A percentile compares a stretch with the other conserved stretches of the same genome.
Evolutionary conservation across 2,329 filamentous ascomycete species (phyloP).

Genomic region (Ophiostoma sp.): DNA sequence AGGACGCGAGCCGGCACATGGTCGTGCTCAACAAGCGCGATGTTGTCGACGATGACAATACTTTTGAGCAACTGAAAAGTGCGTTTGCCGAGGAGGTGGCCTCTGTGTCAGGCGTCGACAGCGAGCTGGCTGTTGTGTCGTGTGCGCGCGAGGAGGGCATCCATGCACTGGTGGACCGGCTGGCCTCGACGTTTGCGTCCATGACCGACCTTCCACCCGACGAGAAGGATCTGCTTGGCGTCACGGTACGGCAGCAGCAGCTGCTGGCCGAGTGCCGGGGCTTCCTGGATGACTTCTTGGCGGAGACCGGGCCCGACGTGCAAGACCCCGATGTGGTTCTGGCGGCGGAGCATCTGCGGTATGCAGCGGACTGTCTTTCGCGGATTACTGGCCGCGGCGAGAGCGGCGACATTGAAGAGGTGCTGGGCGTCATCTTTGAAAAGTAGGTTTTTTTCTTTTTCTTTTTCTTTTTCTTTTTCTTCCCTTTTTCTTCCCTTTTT

Average conservation of each 20-base stretch:
- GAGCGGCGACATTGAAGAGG: slow-evolving; percentile 86
- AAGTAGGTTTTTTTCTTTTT: slow-evolving; percentile 57
- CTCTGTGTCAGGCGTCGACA: slow-evolving; percentile 19
- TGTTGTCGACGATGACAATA: slow-evolving; percentile 36
- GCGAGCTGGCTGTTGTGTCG: slow-evolving; percentile 21
- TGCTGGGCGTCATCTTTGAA: slow-evolving; percentile 94
- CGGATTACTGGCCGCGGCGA: slow-evolving; percentile 83
- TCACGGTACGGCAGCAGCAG: slow-evolving; percentile 82
- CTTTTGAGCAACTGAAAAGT: slow-evolving; percentile 8
- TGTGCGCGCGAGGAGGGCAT: slow-evolving; percentile 38
- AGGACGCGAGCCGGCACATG: slow-evolving; percentile 45
- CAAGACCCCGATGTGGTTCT: slow-evolving; percentile 66
- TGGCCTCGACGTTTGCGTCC: slow-evolving; percentile 61
- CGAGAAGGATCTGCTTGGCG: slow-evolving; percentile 79
- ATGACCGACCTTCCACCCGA: slow-evolving; percentile 68
- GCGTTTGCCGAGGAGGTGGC: neutral
- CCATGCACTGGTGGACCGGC: slow-evolving; percentile 62
- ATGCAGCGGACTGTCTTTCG: slow-evolving; percentile 73
- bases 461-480: neutral
- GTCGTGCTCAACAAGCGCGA: slow-evolving; percentile 62
- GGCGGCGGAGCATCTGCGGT: slow-evolving; percentile 81
- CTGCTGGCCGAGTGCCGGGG: slow-evolving; percentile 68
- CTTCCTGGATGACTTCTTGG: slow-evolving; percentile 69
- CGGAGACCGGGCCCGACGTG: slow-evolving; percentile 38
- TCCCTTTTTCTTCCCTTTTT: too few species aligned